Conservation (phyloP, 306 rosid genomes). For the Sophora flavescens region DNA sequence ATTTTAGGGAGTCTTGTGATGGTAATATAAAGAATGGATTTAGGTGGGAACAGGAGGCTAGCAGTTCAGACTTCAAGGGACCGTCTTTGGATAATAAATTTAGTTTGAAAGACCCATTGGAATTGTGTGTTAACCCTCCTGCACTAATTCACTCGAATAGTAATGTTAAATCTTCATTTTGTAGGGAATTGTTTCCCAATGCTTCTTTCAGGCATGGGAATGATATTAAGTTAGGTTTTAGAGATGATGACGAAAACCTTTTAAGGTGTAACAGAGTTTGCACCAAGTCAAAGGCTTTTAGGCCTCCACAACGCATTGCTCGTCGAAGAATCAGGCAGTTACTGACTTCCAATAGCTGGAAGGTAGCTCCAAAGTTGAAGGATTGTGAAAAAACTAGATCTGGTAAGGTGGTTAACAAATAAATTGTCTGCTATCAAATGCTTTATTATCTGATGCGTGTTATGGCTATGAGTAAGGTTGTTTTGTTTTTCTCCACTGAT, state of each 20-base stretch:
- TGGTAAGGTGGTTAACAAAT: conserved; percentile 59
- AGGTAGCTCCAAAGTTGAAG: conserved; percentile 81
- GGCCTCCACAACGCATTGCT: conserved; percentile 61
- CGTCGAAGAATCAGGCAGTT: conserved; percentile 75
- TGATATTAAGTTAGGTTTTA: conserved; percentile 71
- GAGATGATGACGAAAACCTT: conserved; percentile 90
- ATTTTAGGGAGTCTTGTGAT: conserved; percentile 52
- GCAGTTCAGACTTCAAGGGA: conserved; percentile 50
- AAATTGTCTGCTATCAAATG: conserved; percentile 30
- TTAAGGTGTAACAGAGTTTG: conserved; percentile 65
- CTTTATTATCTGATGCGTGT: conserved; percentile 23
- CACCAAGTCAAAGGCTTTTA: conserved; percentile 66
- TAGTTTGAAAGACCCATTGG: conserved; percentile 61
- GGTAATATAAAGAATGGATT: conserved; percentile 52
- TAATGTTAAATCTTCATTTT: conserved; percentile 57
- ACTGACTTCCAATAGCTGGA: conserved; percentile 80
- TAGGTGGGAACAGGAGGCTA: conserved; percentile 42
- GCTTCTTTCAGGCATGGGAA: conserved; percentile 70
- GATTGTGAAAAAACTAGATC: conserved; percentile 70
- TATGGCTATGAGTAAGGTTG: neutral
- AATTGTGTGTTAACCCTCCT: conserved; percentile 54
- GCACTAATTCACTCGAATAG: conserved; percentile 49
- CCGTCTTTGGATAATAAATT: conserved; percentile 52
- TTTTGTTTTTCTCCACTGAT: conserved; percentile 14
- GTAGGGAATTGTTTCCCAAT: conserved; percentile 56